Conservation (phyloP, 2,329 filamentous ascomycete species). For the Canariomyces notabilis region DNA sequence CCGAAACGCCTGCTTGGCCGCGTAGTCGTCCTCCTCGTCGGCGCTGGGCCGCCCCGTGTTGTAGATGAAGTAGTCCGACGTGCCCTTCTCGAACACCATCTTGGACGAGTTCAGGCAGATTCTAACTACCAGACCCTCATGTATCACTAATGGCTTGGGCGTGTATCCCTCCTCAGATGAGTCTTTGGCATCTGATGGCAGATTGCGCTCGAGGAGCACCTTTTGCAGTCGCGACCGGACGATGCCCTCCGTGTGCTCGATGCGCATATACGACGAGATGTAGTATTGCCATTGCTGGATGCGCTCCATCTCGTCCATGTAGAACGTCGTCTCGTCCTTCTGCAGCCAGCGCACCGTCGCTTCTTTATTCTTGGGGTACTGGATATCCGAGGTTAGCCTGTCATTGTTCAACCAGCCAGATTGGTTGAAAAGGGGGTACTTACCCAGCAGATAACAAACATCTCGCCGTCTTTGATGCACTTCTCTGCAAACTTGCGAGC, state of each 20-base stretch:
- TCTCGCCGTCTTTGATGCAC: slow-evolving; percentile 84
- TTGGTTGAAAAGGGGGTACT: slow-evolving; percentile 37
- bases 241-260: slow-evolving; percentile 82
- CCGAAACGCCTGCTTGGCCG: slow-evolving; percentile 33
- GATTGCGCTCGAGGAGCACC: slow-evolving; percentile 65
- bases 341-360: slow-evolving; percentile 68
- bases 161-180: slow-evolving; percentile 60
- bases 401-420: slow-evolving; percentile 3
- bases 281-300: slow-evolving; percentile 91
- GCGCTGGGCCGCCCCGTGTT: slow-evolving; percentile 50
- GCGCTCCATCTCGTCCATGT: slow-evolving; percentile 80
- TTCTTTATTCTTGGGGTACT: slow-evolving; percentile 64
- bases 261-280: slow-evolving; percentile 82
- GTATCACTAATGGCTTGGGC: slow-evolving; percentile 55
- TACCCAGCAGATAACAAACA: slow-evolving; percentile 89
- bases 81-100: slow-evolving; percentile 68
- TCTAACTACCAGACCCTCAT: slow-evolving; percentile 65
- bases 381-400: slow-evolving; percentile 31
- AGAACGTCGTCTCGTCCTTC: slow-evolving; percentile 70
- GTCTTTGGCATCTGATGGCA: slow-evolving; percentile 56
- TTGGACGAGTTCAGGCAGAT: slow-evolving; percentile 76
- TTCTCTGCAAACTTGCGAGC: slow-evolving; percentile 91
- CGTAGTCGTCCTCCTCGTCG: slow-evolving; percentile 52
- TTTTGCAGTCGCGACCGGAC: slow-evolving; percentile 59
- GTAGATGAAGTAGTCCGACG: slow-evolving; percentile 67